Conservation (phyloP, 2,329 filamentous ascomycete species). For the Zalaria sp. region DNA sequence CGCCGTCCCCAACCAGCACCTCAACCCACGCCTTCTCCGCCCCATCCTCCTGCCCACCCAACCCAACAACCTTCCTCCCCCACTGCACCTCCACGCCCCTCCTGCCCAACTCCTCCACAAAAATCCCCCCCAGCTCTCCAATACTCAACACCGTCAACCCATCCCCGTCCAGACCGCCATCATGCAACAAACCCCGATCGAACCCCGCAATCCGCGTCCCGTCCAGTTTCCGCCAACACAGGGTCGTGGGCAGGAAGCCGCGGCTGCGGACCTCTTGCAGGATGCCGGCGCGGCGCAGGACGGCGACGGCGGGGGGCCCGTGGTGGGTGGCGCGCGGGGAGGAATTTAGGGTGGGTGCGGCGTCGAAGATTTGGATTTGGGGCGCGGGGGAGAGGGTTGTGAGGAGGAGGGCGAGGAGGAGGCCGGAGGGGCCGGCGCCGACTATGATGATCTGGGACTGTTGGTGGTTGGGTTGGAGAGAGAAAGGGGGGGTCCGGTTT, state of each 20-base stretch:
- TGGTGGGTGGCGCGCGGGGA: conserved; percentile 38
- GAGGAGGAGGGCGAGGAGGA: conserved; percentile 26
- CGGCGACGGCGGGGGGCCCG: conserved; percentile 42
- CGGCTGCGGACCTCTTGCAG: conserved; percentile 34
- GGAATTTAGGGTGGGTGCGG: conserved; percentile 11
- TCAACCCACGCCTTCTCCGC: conserved; percentile 12
- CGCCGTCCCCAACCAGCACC: conserved; percentile 9
- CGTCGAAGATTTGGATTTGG: conserved; percentile 24
- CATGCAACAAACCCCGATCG: conserved; percentile 10
- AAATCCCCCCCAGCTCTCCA: conserved; percentile 26
- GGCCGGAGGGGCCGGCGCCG: conserved; percentile 25
- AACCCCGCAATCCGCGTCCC: conserved; percentile 12
- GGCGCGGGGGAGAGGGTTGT: conserved; percentile 17
- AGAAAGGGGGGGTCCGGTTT: too few species aligned
- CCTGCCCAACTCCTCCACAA: conserved; percentile 24
- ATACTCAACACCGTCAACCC: conserved; percentile 30
- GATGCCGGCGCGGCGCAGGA: conserved; percentile 45
- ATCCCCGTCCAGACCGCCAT: conserved; percentile 8
- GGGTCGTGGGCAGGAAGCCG: conserved; percentile 27
- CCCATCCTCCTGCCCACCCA: conserved; percentile 13
- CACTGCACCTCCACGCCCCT: conserved; percentile 11
- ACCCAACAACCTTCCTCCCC: conserved; percentile 9
- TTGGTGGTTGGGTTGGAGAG: too few species aligned
- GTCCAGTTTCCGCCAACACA: conserved; percentile 30
- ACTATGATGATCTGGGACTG: conserved; percentile 16